phyloP scores from a whole-genome alignment of 1,139 yeast species.

The Scheffersomyces parashehatae region DNA sequence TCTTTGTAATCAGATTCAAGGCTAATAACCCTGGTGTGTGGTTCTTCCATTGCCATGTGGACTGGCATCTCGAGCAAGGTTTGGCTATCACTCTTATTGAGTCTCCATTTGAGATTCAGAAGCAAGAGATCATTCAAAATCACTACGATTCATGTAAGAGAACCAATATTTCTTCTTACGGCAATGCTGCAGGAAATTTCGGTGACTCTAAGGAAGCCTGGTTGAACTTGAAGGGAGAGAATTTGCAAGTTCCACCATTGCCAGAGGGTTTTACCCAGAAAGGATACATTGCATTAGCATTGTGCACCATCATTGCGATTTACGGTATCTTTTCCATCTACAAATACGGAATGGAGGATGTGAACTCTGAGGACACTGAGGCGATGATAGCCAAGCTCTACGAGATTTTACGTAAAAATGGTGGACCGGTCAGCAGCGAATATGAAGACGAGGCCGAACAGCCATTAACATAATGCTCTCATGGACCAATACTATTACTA shows the following conservation, averaged over 20 bases:
- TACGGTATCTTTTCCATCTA: slow-evolving; percentile 59
- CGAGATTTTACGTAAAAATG: slow-evolving; percentile 11
- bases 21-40: slow-evolving; percentile 91
- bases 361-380: slow-evolving; percentile 47
- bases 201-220: slow-evolving; percentile 34
- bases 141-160: slow-evolving; percentile 63
- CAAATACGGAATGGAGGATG: slow-evolving; percentile 62
- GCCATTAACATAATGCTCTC: too few species aligned
- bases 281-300: slow-evolving; percentile 63
- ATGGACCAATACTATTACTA: too few species aligned
- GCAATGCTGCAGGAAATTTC: slow-evolving; percentile 71
- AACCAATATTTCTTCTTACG: slow-evolving; percentile 48
- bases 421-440: not conserved
- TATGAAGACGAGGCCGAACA: not conserved
- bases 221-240: slow-evolving; percentile 58
- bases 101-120: slow-evolving; percentile 62
- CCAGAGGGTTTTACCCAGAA: slow-evolving; percentile 70
- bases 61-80: slow-evolving; percentile 93
- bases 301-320: slow-evolving; percentile 59
- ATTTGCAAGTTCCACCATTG: slow-evolving; percentile 53
- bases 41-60: slow-evolving; percentile 94
- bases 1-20: slow-evolving; percentile 63
- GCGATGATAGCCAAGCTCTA: slow-evolving; percentile 15
- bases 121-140: slow-evolving; percentile 28
- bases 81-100: slow-evolving; percentile 71